Conservation (phyloP, 345 rosid species). For the Syzygium aromaticum region DNA sequence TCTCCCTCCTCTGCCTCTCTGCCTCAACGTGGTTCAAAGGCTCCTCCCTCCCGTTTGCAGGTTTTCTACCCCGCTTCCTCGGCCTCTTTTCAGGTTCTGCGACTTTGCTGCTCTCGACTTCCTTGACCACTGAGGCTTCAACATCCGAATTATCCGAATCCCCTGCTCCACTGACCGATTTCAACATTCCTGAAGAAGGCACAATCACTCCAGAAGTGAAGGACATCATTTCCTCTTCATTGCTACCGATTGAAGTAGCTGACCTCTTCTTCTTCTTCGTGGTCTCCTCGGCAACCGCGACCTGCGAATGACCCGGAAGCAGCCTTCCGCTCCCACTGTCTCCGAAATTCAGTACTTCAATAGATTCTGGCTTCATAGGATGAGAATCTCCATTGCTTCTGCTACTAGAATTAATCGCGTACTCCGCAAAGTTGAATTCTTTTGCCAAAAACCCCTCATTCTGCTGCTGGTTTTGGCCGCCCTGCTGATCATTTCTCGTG, state of each 20-base stretch:
- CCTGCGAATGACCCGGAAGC: conserved; percentile 33
- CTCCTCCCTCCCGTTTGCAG: conserved; percentile 92
- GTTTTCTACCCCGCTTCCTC: conserved; percentile 77
- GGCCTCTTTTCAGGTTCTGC: conserved; percentile 82
- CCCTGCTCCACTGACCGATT: conserved; percentile 36
- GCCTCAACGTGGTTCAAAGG: conserved; percentile 92
- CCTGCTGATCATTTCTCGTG: conserved; percentile 8
- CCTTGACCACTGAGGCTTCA: conserved; percentile 73
- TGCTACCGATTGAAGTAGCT: conserved; percentile 46
- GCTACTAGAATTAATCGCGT: conserved; percentile 30
- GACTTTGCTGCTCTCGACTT: conserved; percentile 44
- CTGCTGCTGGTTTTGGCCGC: conserved; percentile 15
- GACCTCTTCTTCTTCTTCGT: conserved; percentile 36
- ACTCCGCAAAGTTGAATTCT: conserved; percentile 61
- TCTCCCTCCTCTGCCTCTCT: conserved; percentile 93
- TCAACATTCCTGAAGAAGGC: conserved; percentile 39
- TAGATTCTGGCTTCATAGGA: conserved; percentile 51
- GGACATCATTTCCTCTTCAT: conserved; percentile 70
- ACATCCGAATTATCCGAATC: conserved; percentile 93
- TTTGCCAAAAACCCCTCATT: conserved; percentile 25
- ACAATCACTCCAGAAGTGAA: conserved; percentile 60
- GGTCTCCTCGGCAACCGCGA: conserved; percentile 28
- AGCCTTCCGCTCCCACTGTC: conserved; percentile 57
- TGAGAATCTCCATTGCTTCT: conserved; percentile 33
- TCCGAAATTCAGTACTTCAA: conserved; percentile 61